Conservation (phyloP, 768 basidiomycete species). For the Dacryopinax spathularia region DNA sequence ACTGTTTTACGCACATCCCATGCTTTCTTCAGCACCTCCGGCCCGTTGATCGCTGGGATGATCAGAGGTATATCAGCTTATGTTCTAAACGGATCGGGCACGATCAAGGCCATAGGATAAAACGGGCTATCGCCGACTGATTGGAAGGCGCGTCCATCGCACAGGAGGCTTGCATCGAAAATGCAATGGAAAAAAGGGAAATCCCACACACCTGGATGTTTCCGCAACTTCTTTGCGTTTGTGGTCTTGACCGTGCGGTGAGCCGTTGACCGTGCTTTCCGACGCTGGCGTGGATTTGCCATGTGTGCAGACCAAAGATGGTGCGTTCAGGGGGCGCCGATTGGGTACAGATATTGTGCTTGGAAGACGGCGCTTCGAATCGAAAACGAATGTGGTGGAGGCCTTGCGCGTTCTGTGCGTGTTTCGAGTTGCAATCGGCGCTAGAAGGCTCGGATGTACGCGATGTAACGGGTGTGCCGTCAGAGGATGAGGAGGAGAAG, state of each 20-base stretch:
- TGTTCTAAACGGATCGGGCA: slow-evolving; percentile 1
- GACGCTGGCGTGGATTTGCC: slow-evolving; percentile 89
- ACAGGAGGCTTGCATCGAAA: neutral
- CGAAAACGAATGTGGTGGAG: neutral
- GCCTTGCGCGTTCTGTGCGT: too few relatives aligned
- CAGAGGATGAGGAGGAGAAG: neutral
- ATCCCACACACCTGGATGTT: slow-evolving; percentile 49
- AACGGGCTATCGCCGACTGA: neutral
- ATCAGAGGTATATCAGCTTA: slow-evolving; percentile 5
- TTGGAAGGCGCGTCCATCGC: neutral
- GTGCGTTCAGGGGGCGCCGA: neutral
- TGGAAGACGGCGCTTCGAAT: neutral
- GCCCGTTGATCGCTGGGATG: slow-evolving; percentile 57
- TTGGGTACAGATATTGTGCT: neutral
- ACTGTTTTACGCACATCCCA: slow-evolving; percentile 85
- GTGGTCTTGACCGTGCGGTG: slow-evolving; percentile 62
- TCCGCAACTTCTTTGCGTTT: slow-evolving; percentile 47
- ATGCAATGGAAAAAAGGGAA: neutral
- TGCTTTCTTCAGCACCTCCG: slow-evolving; percentile 61
- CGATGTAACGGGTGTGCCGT: neutral
- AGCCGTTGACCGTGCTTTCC: slow-evolving; percentile 67
- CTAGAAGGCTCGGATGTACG: neutral
- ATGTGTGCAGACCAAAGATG: slow-evolving; percentile 31
- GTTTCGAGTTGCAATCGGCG: neutral
- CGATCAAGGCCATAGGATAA: neutral